Evolutionary conservation across 2,329 filamentous ascomycete genomes (phyloP), one percentile per base, ranked within the genome.

Genomic region (Zasmidium angulare): DNA sequence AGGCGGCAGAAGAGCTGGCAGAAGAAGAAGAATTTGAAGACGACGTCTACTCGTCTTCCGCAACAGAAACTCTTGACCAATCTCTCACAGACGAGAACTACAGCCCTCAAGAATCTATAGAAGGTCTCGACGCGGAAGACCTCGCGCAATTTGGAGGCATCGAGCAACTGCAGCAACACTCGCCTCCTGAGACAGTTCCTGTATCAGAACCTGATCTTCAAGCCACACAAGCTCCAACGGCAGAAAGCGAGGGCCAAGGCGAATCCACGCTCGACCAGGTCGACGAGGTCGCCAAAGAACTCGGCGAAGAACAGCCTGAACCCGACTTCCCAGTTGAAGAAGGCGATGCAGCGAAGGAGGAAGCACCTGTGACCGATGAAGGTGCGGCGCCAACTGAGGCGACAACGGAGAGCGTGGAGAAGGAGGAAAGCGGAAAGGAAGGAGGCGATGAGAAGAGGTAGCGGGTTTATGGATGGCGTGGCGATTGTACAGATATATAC

Each of bases 81-180:
- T 62, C 59, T 6, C 60, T 64, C 19, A 51, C 60, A 4, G 48
- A 60, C 10, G 62, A 64, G 43, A 51, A 51, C 22, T 55, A 58
- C 23, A 43, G 52, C 12, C 12, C 36, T 19, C 19, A 51, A 11
- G 22, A 60, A 23, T 17, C 11, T 11, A 29, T 7, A 11, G n/a
- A 48, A 20, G 46, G 26, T 11, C 26, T 43, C 26, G 50, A 46
- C 11, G 56, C 50, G 9, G 61, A 61, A 54, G 64, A 63, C 22
- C 47, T 62, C 12, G 58, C 57, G 12, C 64, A 66, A 47, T 66
- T 64, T 24, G 62, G 62, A 31, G 50, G 50, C 12, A 20, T 47
- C 2, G 56, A 58, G 3, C 56, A 58, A 50, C 50, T 58, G 7
- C 20, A 29, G 26, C 9, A 43, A 36, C 31, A 46, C 31, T 19